Evolutionary conservation across 2,329 filamentous ascomycete species (phyloP).

Genomic region (Endoconidiophora polonica): DNA sequence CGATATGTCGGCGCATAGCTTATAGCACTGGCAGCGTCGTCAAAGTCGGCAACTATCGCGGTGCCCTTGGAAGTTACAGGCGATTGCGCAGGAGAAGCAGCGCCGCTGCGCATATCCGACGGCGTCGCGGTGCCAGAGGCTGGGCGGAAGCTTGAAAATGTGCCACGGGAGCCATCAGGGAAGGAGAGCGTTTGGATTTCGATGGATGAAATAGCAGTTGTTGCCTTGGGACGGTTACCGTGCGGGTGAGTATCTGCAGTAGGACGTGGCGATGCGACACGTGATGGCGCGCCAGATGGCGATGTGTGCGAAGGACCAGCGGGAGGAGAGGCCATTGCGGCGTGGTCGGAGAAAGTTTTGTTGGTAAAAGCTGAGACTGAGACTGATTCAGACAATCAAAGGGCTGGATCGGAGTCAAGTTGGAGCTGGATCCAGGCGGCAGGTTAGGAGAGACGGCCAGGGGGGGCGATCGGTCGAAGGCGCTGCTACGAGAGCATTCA

Average conservation of each 20-base stretch:
- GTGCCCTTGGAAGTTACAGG: neutral
- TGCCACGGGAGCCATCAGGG: conserved; percentile 51
- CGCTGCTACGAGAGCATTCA: conserved; percentile 6
- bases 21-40: conserved; percentile 48
- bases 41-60: conserved; percentile 24
- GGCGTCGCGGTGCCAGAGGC: conserved; percentile 23
- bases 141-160: conserved; percentile 31
- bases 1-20: conserved; percentile 49
- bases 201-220: conserved; percentile 67
- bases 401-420: neutral
- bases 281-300: neutral
- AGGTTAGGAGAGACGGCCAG: conserved; percentile 4
- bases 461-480: conserved; percentile 7
- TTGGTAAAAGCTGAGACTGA: too few species aligned
- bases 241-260: neutral
- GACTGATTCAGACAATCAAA: too few species aligned
- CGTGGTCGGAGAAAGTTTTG: too few species aligned
- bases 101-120: conserved; percentile 21
- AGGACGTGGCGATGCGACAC: neutral
- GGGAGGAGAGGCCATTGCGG: too few species aligned
- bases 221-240: conserved; percentile 43
- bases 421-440: conserved; percentile 1
- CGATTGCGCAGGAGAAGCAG: conserved; percentile 22
- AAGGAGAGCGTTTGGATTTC: conserved; percentile 65
- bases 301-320: too few species aligned